Evolutionary conservation across 169 alveolate genomes (phyloP), one percentile per base, ranked within the genome.

Genomic region (Toxoplasma gondii): DNA sequence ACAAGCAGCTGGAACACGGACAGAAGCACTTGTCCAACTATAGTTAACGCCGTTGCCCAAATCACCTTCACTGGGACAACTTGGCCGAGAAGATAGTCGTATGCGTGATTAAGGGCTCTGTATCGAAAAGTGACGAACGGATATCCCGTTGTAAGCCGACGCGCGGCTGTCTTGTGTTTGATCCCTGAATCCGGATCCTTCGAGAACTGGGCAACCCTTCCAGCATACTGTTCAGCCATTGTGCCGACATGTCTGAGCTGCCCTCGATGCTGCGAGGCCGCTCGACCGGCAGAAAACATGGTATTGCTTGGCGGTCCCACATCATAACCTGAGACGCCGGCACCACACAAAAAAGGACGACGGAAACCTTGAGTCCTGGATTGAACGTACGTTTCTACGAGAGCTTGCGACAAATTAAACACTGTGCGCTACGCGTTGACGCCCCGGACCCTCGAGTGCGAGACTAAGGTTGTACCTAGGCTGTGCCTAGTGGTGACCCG

Each of bases 261-360:
- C 10, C 44, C 44, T 10, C 86, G 39, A 38, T n/a, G 86, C n/a
- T 64, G 74, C 24, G 86, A 78, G n/a, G n/a, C 39, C 39, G 86
- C 86, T 45, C 22, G 12, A 1, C 86, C 86, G 4, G 86, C 86
- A 31, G 86, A 78, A n/a, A 24, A 78, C 86, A 78, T 78, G 39
- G 86, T 78, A n/a, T 78, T 78, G 45, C 86, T 78, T 36, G 86
- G 86, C 29, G 86, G 86, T 16, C 86, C 86, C 9, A 45, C 86
- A 38, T 78, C 44, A 0, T 78, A 41, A 38, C 39, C 86, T 19
- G 86, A 38, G n/a, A 78, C 39, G n/a, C 49, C 39, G 39, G n/a
- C 86, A 78, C 9, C n/a, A 45, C 86, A 78, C 86, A 78, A 38
- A 16, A 10, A 12, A 31, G 19, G 27, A 16, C 45, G 16, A 41